Percentiles rank a stretch among this genome's conserved stretches.
phyloP scores from a whole-genome alignment of 192 early-diverging fungal genomes.

The Glomus cerebriforme region DNA sequence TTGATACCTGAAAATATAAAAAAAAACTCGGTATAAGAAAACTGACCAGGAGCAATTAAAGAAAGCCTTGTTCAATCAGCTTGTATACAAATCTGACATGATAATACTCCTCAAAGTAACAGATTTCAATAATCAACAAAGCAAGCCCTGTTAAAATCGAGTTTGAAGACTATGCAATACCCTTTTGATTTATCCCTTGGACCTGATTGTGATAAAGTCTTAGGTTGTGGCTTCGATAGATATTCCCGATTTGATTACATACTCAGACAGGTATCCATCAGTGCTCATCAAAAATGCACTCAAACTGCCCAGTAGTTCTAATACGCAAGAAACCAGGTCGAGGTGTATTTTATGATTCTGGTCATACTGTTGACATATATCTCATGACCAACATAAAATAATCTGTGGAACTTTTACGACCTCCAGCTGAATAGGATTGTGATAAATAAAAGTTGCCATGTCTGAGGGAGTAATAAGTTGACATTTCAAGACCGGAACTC shows the following conservation, averaged over 20 bases:
- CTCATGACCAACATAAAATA: no score
- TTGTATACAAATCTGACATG: slow-evolving; percentile 22
- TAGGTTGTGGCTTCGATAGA: slow-evolving; percentile 32
- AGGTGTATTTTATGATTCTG: no score
- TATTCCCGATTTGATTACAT: slow-evolving; percentile 43
- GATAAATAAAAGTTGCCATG: no score
- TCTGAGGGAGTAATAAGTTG: no score
- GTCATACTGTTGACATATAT: no score
- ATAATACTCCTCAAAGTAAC: slow-evolving; percentile 35
- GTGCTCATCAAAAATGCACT: no score
- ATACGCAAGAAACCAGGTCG: no score
- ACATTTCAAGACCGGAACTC: no score
- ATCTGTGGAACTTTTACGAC: no score
- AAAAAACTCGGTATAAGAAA: slow-evolving; percentile 24
- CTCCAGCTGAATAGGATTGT: no score
- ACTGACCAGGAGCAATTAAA: slow-evolving; percentile 35
- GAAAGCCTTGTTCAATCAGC: slow-evolving; percentile 29
- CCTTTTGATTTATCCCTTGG: slow-evolving; percentile 30
- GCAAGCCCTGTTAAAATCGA: slow-evolving; percentile 19
- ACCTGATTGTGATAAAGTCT: slow-evolving; percentile 22
- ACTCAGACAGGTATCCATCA: slow-evolving; percentile 38
- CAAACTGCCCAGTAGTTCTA: no score
- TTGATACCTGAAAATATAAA: slow-evolving; percentile 32
- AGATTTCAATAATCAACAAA: slow-evolving; percentile 29
- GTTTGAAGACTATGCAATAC: slow-evolving; percentile 22